A percentile compares a stretch with the other conserved stretches of the same genome.
Evolutionary conservation across 2,329 filamentous ascomycete genomes (phyloP).

Genomic region (Pseudomassariella vexata): DNA sequence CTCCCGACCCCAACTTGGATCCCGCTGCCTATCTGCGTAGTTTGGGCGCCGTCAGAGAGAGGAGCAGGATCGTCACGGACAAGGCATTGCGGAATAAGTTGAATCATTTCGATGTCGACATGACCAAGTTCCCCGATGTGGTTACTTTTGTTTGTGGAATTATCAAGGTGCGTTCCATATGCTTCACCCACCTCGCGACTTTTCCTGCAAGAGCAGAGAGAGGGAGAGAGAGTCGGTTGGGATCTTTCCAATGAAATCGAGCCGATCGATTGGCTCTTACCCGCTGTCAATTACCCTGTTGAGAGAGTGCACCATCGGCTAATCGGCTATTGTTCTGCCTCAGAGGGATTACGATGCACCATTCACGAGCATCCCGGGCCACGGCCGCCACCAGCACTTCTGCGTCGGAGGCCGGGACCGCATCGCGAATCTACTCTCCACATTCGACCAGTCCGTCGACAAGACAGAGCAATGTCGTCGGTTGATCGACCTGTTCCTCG

Average conservation of each 20-base stretch:
- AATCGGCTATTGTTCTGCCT: no score
- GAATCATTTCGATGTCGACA: constrained; percentile 83
- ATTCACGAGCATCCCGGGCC: constrained; percentile 67
- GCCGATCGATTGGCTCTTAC: background rate
- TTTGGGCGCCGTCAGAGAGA: constrained; percentile 79
- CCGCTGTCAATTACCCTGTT: no score
- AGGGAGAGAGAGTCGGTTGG: no score
- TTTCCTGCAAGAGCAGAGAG: background rate
- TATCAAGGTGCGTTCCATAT: constrained; percentile 66
- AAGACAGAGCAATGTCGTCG: constrained; percentile 68
- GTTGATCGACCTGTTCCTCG: constrained; percentile 69
- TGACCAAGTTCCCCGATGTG: constrained; percentile 76
- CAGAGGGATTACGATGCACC: constrained; percentile 27
- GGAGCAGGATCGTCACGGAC: constrained; percentile 66
- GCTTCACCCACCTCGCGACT: background rate
- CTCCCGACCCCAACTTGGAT: constrained; percentile 10
- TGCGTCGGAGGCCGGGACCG: constrained; percentile 72
- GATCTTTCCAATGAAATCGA: no score
- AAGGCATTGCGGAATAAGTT: constrained; percentile 74
- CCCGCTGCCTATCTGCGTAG: constrained; percentile 73
- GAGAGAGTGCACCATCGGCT: no score
- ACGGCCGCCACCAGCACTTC: constrained; percentile 81
- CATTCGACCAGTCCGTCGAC: constrained; percentile 51
- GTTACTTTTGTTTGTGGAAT: constrained; percentile 86
- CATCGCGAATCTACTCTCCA: constrained; percentile 28